These are phyloP conservation scores for Tetraselmis chui DNA, from an alignment of 139 green algal genomes.

Conservation along the genomic window DNA sequence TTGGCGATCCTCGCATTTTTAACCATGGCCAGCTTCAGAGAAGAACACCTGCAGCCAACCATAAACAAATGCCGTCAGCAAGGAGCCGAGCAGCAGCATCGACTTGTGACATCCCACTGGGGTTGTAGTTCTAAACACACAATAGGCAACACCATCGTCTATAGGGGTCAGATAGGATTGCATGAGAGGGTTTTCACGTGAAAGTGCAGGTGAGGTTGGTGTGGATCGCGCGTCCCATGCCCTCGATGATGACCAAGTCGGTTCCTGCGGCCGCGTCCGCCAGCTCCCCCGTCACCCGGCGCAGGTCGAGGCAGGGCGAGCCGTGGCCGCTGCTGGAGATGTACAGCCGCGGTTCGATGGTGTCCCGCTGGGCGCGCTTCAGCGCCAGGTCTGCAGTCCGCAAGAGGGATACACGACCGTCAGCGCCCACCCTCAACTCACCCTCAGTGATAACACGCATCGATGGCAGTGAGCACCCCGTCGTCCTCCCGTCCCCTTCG, in stretches of 20 bases:
- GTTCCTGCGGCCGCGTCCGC: conserved; percentile 64
- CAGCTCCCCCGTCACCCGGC: conserved; percentile 63
- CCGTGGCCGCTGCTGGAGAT: conserved; percentile 77
- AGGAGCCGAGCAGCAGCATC: too few species aligned
- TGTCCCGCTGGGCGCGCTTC: conserved; percentile 2
- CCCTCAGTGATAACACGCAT: too few species aligned
- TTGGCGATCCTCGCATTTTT: conserved; percentile 86
- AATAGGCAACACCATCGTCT: too few species aligned
- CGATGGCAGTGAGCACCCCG: too few species aligned
- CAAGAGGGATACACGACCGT: neutral
- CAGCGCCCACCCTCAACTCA: too few species aligned
- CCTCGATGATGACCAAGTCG: conserved; percentile 94
- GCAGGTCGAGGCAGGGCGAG: conserved; percentile 91
- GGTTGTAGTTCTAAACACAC: too few species aligned
- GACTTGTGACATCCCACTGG: too few species aligned
- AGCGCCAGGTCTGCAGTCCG: neutral
- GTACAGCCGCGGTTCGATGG: conserved; percentile 48
- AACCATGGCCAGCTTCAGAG: conserved; percentile 96
- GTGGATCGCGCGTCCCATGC: conserved; percentile 85
- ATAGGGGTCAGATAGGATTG: too few species aligned
- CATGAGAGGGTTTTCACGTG: neutral
- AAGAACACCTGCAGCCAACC: conserved; percentile 68
- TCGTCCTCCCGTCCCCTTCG: too few species aligned
- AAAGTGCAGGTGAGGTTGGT: conserved; percentile 42
- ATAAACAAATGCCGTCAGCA: too few species aligned